Conservation (phyloP, 441 rosid species). For the Populus trichocarpa region DNA sequence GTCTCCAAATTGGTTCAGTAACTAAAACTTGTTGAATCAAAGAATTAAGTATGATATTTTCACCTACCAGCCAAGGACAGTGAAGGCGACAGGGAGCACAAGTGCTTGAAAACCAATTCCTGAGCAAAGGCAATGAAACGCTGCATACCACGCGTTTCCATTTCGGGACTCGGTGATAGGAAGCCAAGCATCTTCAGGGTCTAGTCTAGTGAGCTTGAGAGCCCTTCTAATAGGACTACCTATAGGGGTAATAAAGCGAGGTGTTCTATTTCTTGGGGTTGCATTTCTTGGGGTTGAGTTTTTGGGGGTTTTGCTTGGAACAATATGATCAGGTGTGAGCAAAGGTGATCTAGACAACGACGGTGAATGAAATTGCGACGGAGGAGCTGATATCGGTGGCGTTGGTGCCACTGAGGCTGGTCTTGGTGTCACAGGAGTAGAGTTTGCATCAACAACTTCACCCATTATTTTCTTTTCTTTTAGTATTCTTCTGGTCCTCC, state of each 20-base stretch:
- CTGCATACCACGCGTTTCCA: constrained; percentile 60
- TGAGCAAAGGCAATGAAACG: constrained; percentile 65
- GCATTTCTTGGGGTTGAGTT: constrained; percentile 27
- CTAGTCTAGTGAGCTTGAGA: constrained; percentile 52
- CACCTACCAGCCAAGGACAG: constrained; percentile 57
- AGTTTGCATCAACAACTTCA: constrained; percentile 28
- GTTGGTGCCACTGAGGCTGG: constrained; percentile 20
- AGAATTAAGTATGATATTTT: background rate
- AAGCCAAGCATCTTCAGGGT: constrained; percentile 73
- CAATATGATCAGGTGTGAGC: constrained; percentile 36
- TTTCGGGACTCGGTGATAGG: constrained; percentile 68
- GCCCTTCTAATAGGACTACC: constrained; percentile 55
- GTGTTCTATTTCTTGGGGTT: constrained; percentile 37
- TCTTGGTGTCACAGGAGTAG: constrained; percentile 27
- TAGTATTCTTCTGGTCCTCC: background rate
- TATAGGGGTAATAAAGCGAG: constrained; percentile 52
- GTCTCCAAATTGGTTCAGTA: background rate
- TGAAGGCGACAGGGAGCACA: constrained; percentile 62
- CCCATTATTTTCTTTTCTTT: constrained; percentile 22
- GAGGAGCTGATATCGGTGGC: constrained; percentile 61
- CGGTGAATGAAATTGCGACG: constrained; percentile 67
- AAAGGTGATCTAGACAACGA: constrained; percentile 60
- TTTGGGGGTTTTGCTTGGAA: constrained; percentile 36
- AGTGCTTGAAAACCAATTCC: constrained; percentile 75
- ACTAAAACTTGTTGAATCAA: background rate